Evolutionary conservation across 2,329 filamentous ascomycete genomes (phyloP), one percentile per base, ranked within the genome.

Genomic region (Aureobasidium mangrovei): DNA sequence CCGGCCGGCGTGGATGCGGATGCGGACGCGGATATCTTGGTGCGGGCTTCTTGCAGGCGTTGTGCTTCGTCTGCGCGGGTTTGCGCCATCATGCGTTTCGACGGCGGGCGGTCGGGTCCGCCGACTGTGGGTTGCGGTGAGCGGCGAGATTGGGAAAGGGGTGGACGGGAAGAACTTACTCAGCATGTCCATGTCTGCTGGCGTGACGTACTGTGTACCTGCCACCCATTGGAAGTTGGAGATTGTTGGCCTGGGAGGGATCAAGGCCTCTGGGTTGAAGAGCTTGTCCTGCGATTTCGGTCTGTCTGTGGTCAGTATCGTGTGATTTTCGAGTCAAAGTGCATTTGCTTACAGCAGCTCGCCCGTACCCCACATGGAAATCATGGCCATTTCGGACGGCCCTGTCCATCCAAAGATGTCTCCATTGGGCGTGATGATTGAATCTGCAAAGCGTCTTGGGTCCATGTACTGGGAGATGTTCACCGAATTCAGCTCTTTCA

Each of bases 201-300:
- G 85, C 1, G 88, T 89, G 43, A 98, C 80, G 62, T 94, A 86
- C 69, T 96, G 91, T 1, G 91, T 97, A 3, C 93, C 93, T 0
- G 90, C 86, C 51, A 98, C 89, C 93, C 93, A 98, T 70, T 97
- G 90, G 36, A 98, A 71, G 63, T 94, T 95, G 24, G 88, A 94
- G 57, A 98, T 98, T 0, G 90, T 95, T 1, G 93, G 93, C 2
- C 93, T 82, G 9, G 88, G 78, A 2, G 91, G 91, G 26, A 86
- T 78, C 12, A 79, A 66, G 0, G 88, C 79, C 56, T 86, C 77
- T 0, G 87, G 83, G 65, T 97, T 95, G 69, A 88, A 81, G 3
- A 98, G 76, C 6, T 76, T 81, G 65, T 96, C 91, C n/a, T 81
- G 72, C 12, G 74, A 72, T 41, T 65, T 70, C n/a, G 58, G 60